Evolutionary conservation across 805 yeast genomes (phyloP), one percentile per base, ranked within the genome.

Genomic region (Sugiyamaella chiloensis): DNA sequence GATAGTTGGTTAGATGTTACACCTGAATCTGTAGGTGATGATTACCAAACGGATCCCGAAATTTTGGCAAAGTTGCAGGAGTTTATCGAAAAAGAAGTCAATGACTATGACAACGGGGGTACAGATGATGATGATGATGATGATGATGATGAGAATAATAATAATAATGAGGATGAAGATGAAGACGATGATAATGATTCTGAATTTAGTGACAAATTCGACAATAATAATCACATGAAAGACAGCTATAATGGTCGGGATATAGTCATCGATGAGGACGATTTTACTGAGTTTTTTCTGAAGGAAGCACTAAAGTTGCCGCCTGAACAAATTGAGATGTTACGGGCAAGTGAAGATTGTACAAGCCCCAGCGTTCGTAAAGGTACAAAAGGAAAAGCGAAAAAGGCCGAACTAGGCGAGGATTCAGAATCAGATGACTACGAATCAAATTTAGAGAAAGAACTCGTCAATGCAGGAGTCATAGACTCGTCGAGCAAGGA

Each of bases 241-340:
- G 37, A 34, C 21, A 59, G 54, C 9, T 50, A 50, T 9, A 57
- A 50, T 6, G 60, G 53, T 4, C 43, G 48, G 8, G 55, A 40
- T 7, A 55, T 47, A 8, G 60, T 71, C 14, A 76, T 81, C 6
- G 80, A 78, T 56, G 86, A 81, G 54, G 87, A 82, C 58, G 87
- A 83, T 56, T 83, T 83, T 58, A 78, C 82, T 55, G 88, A 83
- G 58, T 81, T 71, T 55, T 79, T 80, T 58, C 65, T 79, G 9
- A 71, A 72, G 47, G 76, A 80, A 24, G 86, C 81, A 0, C 55
- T 81, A 21, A 70, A 78, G 19, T 46, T 81, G 51, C 59, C 69
- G 0, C 71, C 73, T 16, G 34, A 48, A 16, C 23, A 36, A 16
- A 27, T 34, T 20, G 50, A 47, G 17, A 24, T 44, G 11, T 24